Conservation (phyloP, 2,329 filamentous ascomycete species). For the Verticillium tricorpus region DNA sequence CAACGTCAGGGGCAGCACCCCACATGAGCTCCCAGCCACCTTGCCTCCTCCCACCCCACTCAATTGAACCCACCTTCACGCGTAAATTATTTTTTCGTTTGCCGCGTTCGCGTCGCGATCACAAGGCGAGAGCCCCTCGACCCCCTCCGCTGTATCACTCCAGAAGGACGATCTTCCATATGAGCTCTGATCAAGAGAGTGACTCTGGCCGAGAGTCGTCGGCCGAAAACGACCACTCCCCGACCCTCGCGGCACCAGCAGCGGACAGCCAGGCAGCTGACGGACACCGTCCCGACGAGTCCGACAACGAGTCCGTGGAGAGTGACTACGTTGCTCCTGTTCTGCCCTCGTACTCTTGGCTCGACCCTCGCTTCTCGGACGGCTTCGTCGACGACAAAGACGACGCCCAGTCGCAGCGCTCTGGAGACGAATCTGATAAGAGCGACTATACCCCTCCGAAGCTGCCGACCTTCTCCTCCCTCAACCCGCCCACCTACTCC, state of each 20-base stretch:
- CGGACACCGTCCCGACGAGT: not conserved
- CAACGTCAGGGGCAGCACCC: constrained; percentile 16
- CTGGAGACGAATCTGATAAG: constrained; percentile 2
- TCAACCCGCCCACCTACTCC: not conserved
- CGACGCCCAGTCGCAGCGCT: constrained; percentile 5
- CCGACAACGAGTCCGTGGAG: not conserved
- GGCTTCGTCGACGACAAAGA: not conserved
- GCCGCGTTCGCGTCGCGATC: not conserved
- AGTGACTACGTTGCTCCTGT: not conserved
- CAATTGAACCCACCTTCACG: not conserved
- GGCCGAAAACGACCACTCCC: not conserved
- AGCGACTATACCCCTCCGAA: not conserved
- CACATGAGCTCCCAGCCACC: constrained; percentile 14
- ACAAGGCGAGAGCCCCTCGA: not conserved
- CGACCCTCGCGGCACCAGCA: not conserved
- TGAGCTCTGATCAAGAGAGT: not conserved
- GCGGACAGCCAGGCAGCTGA: not conserved
- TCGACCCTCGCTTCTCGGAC: not conserved
- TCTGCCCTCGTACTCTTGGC: not conserved
- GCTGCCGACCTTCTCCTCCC: constrained; percentile 1
- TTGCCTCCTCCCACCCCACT: not conserved
- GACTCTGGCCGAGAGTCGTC: not conserved
- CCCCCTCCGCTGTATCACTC: not conserved
- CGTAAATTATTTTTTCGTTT: not conserved
- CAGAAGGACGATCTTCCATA: not conserved